Base-by-base conservation (phyloP, 2,329 filamentous ascomycete species). In the Fusarium agapanthi region DNA sequence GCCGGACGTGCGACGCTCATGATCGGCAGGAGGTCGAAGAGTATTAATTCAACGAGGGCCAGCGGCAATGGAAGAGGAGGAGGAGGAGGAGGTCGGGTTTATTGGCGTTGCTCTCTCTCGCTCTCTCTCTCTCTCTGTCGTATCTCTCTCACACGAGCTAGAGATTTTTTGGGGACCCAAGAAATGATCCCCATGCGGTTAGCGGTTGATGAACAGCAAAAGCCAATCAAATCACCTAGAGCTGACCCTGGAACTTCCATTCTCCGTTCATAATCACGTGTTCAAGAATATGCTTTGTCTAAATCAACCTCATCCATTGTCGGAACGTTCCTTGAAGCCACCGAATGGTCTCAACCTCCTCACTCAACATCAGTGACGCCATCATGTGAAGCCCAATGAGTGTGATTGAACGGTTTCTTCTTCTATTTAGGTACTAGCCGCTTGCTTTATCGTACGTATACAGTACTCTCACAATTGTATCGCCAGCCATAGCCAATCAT, bases 1-100 rank as follows among this genome's bases (percentile, higher is more conserved):
- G 84, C 84, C 81, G 87, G 86, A 72, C 86, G 86, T 85, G 84
- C 85, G 80, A 84, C 83, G 79, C 86, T 88, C 88, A 89, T 89
- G 80, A 78, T 83, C 84, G 79, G 70, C 71, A 66, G 53, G 69
- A 66, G 66, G 61, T 65, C 40, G 55, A 48, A 40, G 28, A 54
- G 47, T 28, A 50, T 51, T 47, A 24, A 43, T 55, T 73, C 47
- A 34, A 55, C 35, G 51, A 45, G 30, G 35, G 28, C 32, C 50
- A 34, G 37, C 50, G 43, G 30, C 30, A 54, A 51, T 50, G 28
- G 41, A 24, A 30, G 56, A 44, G 43, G 48, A 50, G 24, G 40
- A 22, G 26, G 63, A 28, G 28, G 64, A 37, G 50, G 30, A 55
- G 40, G 30, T 56, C 47, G 57, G 50, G 35, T 56, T 41, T 67